Evolutionary conservation across 2,329 filamentous ascomycete species (phyloP), one percentile per base, ranked within the genome.

Genomic region (Furcasterigmium sp.): DNA sequence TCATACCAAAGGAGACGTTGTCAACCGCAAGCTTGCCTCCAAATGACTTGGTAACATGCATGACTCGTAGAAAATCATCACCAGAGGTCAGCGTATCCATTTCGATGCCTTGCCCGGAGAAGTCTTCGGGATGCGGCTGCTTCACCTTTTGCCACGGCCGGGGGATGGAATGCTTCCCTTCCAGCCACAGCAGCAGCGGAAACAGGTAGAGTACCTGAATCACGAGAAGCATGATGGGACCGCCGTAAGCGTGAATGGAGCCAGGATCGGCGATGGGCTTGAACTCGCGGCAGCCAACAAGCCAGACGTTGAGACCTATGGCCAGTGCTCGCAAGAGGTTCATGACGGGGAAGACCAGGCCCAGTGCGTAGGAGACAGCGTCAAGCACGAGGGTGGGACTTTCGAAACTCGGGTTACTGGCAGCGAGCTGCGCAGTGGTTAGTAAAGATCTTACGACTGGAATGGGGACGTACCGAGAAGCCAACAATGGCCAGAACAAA

Each of bases 1-100:
- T 71, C 2, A 87, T 78, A 5, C 79, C 80, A 44, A 87, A 84
- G 0, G 79, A 81, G 14, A 85, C 72, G 51, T 87, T 76, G 45
- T 86, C 73, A 9, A 87, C 82, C 1, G 83, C 84, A 9, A 74
- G 65, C 44, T 78, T 76, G 36, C 66, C 67, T 3, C 76, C 75
- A 51, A 86, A 87, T 1, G 68, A 68, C 58, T 87, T 88, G 13
- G 75, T 78, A 3, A 86, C 64, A 53, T 45, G 25, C 9, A 47
- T 39, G 8, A 56, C 51, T 5, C 57, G 50, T 1, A 42, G 18
- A 5, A 17, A n/a, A 32, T 42, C 37, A n/a, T n/a, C n/a, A n/a
- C n/a, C n/a, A n/a, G n/a, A n/a, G n/a, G n/a, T n/a, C n/a, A n/a
- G n/a, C n/a, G n/a, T n/a, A n/a, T n/a, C n/a, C n/a, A n/a, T n/a